phyloP scores from a whole-genome alignment of 148 eudicot genomes.

The Pouteria glomerata region DNA sequence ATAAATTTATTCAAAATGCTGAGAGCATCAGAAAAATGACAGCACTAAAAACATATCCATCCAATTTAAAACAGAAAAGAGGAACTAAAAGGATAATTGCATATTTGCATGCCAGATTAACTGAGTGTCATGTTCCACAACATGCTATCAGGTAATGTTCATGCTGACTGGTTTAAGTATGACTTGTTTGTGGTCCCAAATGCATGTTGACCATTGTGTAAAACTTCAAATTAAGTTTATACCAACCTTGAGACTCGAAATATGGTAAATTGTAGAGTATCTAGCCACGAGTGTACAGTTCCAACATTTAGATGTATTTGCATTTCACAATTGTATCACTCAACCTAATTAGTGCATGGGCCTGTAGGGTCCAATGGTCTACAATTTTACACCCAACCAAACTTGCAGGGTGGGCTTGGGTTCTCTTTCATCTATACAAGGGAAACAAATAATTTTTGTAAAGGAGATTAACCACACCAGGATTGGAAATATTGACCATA shows the following conservation, averaged over 20 bases:
- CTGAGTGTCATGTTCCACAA: not conserved
- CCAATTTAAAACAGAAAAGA: too few relatives aligned
- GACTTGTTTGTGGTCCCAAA: not conserved
- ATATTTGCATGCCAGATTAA: not conserved
- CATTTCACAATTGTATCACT: not conserved
- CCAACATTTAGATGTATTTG: too few relatives aligned
- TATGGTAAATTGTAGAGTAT: not conserved
- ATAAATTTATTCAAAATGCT: not conserved
- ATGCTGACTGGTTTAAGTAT: not conserved
- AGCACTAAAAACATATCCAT: not conserved
- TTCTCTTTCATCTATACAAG: too few relatives aligned
- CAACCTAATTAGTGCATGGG: too few relatives aligned
- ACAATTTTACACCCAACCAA: too few relatives aligned
- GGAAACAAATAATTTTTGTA: too few relatives aligned
- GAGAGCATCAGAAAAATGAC: not conserved
- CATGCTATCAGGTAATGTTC: not conserved
- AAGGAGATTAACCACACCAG: too few relatives aligned
- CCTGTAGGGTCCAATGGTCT: too few relatives aligned
- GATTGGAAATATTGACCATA: too few relatives aligned
- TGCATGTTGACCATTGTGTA: not conserved
- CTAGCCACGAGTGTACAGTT: too few relatives aligned
- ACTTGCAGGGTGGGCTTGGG: too few relatives aligned
- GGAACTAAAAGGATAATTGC: not conserved
- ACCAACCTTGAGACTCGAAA: not conserved
- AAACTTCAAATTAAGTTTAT: not conserved